Base-by-base conservation (phyloP, 2,329 filamentous ascomycete species). In the Coniochaeta sp. region DNA sequence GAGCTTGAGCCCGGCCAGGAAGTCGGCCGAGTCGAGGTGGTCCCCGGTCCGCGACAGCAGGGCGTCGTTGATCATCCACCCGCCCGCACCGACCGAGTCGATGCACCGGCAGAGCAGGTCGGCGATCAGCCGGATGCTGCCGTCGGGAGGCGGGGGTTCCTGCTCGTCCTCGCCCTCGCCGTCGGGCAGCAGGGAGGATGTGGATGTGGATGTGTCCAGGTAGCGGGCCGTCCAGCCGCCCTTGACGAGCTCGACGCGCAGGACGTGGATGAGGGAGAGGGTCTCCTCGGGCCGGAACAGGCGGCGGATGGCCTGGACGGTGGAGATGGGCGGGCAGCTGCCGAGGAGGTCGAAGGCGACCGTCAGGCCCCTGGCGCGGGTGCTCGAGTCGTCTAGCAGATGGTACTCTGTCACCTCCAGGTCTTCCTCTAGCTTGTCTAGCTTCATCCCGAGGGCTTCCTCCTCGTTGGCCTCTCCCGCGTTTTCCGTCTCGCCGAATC, bases 161-260 rank as follows among this genome's bases (percentile, higher is more conserved):
- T 80, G 78, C n/a, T 76, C 73, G 26, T 77, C 72, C 16, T 72
- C 67, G 43, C 82, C 66, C 19, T 64, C 61, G 14, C 61, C 1
- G 77, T 66, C 63, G 5, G 58, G 59, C 1, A 40, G 72, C n/a
- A n/a, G n/a, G n/a, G n/a, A n/a, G n/a, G n/a, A n/a, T n/a, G n/a
- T n/a, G n/a, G n/a, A n/a, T n/a, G n/a, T n/a, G 17, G 81, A 80
- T 12, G 76, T 73, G 66, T 89, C 88, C 40, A 89, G 74, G 71
- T 92, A 91, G 24, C 84, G 80, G 19, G 85, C 83, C 0, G 88
- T 91, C 90, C 90, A 93, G 34, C 87, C 87, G 61, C 89, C 89
- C 64, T 86, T 84, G 58, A 87, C 84, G 54, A 93, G 79, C 73
- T 93, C 89, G 64, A 88, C 80, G 60, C 89, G 85, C 33, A 93